Evolutionary conservation across 305 asterid species (phyloP).

Genomic region (Nicotiana rustica): DNA sequence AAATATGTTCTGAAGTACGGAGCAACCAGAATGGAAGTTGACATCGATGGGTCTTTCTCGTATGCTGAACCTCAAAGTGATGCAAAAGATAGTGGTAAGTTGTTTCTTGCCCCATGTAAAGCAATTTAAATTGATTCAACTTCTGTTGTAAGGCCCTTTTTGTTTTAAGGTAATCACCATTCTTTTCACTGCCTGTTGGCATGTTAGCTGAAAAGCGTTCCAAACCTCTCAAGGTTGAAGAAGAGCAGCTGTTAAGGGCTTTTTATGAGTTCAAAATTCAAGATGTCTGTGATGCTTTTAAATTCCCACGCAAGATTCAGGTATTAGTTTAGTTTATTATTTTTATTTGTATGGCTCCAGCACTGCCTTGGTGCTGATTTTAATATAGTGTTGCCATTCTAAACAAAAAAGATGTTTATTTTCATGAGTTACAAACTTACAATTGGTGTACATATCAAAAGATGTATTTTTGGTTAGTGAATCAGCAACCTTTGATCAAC

Average conservation of each 20-base stretch:
- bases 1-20: conserved; percentile 68
- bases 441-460: no score
- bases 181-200: conserved; percentile 33
- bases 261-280: conserved; percentile 93
- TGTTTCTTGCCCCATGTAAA: not conserved
- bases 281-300: conserved; percentile 96
- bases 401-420: conserved; percentile 67
- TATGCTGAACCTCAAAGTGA: conserved; percentile 67
- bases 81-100: conserved; percentile 58
- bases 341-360: no score
- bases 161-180: conserved; percentile 30
- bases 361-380: conserved; percentile 71
- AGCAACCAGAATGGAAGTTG: conserved; percentile 81
- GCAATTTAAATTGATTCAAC: not conserved
- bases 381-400: conserved; percentile 66
- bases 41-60: conserved; percentile 85
- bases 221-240: conserved; percentile 87
- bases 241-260: conserved; percentile 83
- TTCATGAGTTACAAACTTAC: no score
- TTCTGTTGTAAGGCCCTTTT: conserved; percentile 10
- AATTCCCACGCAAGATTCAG: conserved; percentile 95
- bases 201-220: conserved; percentile 75
- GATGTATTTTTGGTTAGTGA: conserved; percentile 31
- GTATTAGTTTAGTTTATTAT: conserved; percentile 39
- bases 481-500: conserved; percentile 31